Conservation (phyloP, 495 filamentous ascomycete genomes). For the Arthonia radiata region DNA sequence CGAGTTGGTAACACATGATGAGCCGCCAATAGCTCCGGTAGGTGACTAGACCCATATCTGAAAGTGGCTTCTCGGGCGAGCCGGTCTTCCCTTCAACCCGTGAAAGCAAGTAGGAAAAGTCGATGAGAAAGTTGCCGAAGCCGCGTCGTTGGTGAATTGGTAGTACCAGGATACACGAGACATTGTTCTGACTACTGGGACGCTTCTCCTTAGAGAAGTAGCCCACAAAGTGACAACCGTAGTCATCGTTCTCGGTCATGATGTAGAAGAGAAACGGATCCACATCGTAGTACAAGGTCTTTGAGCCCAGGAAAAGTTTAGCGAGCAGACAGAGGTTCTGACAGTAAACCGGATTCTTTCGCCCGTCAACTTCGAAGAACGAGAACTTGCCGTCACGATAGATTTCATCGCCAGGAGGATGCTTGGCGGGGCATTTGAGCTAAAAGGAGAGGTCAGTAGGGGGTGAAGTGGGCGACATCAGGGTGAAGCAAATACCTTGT, state of each 20-base stretch:
- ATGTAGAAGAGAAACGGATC: conserved; percentile 98
- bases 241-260: conserved; percentile 82
- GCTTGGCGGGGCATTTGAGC: conserved; percentile 77
- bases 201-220: conserved; percentile 99
- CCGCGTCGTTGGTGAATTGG: conserved; percentile 94
- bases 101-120: conserved; percentile 92
- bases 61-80: conserved; percentile 90
- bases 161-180: conserved; percentile 86
- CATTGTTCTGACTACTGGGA: conserved; percentile 84
- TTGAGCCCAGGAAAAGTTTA: conserved; percentile 88
- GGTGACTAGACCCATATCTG: conserved; percentile 90
- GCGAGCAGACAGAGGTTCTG: conserved; percentile 91
- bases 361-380: conserved; percentile 90
- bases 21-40: conserved; percentile 95
- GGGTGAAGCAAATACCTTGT: conserved; percentile 73
- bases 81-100: conserved; percentile 83
- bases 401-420: conserved; percentile 92
- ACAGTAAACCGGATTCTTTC: conserved; percentile 92
- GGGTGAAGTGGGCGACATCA: too few species aligned
- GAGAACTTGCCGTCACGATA: conserved; percentile 86
- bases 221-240: conserved; percentile 90
- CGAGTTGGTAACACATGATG: conserved; percentile 57
- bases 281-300: conserved; percentile 95
- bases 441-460: conserved; percentile 6
- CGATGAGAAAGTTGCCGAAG: conserved; percentile 87